These are phyloP conservation scores for Hirsutella thompsonii DNA, from an alignment of 2,329 filamentous ascomycete species.

Conservation along the genomic window DNA sequence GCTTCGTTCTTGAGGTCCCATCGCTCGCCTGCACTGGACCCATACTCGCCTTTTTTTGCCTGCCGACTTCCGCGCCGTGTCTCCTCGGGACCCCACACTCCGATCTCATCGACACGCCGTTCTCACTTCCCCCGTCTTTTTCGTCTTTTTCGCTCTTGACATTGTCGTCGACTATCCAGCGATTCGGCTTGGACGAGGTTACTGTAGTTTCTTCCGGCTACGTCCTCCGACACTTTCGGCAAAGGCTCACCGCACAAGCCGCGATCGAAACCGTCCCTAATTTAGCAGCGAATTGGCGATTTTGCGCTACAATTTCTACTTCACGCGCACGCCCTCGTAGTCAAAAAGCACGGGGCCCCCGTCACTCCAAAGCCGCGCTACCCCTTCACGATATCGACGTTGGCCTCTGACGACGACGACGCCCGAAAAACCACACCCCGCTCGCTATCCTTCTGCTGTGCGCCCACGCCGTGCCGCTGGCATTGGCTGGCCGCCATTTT, in stretches of 20 bases:
- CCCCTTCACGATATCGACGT: neutral
- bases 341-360: no score
- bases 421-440: neutral
- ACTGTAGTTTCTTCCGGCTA: no score
- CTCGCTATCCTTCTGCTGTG: slow-evolving; percentile 4
- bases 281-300: no score
- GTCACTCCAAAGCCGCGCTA: no score
- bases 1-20: no score
- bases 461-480: slow-evolving; percentile 8
- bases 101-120: slow-evolving; percentile 1
- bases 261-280: no score
- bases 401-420: neutral
- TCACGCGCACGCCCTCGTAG: no score
- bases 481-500: slow-evolving; percentile 14
- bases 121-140: neutral
- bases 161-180: no score
- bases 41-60: neutral
- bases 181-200: no score
- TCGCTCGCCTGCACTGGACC: neutral
- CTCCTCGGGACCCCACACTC: slow-evolving; percentile 2
- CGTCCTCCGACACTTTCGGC: no score
- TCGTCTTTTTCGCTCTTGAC: slow-evolving; percentile 1
- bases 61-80: slow-evolving; percentile 3
- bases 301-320: no score
- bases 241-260: no score